A percentile compares a stretch with the other conserved stretches of the same genome.
Evolutionary conservation across 1,139 yeast species (phyloP).

Genomic region (Dujonia santamariae): DNA sequence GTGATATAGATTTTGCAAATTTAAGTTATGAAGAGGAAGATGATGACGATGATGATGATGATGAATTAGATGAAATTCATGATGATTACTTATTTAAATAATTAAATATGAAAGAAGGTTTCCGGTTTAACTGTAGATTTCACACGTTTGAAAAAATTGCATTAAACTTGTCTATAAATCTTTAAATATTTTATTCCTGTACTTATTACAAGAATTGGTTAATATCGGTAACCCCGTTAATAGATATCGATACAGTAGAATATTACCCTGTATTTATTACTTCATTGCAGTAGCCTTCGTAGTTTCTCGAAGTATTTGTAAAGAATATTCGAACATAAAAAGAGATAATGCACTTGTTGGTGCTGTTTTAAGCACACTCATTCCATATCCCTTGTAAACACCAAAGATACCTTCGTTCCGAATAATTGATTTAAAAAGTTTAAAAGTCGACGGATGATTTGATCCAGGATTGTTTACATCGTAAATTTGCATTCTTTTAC

Average conservation of each 20-base stretch:
- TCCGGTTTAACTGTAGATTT: too few relatives aligned
- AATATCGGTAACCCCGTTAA: too few relatives aligned
- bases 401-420: constrained; percentile 60
- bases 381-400: constrained; percentile 68
- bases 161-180: too few relatives aligned
- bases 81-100: constrained; percentile 34
- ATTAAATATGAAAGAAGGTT: too few relatives aligned
- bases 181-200: too few relatives aligned
- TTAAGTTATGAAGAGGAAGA: constrained; percentile 2
- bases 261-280: too few relatives aligned
- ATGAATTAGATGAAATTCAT: constrained; percentile 26
- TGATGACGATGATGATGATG: constrained; percentile 16
- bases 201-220: too few relatives aligned
- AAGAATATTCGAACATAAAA: constrained; percentile 59
- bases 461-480: constrained; percentile 20
- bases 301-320: constrained; percentile 10
- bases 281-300: constrained; percentile 3
- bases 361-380: constrained; percentile 71
- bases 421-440: constrained; percentile 32
- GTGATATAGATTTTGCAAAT: constrained; percentile 20
- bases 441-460: constrained; percentile 11
- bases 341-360: constrained; percentile 82
- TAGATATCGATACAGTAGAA: too few relatives aligned
- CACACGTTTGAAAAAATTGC: too few relatives aligned
- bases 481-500: constrained; percentile 75